A percentile compares a stretch with the other conserved stretches of the same genome.
Conservation (phyloP, 257 asterid species). For the Solanum lycopersicoides region DNA sequence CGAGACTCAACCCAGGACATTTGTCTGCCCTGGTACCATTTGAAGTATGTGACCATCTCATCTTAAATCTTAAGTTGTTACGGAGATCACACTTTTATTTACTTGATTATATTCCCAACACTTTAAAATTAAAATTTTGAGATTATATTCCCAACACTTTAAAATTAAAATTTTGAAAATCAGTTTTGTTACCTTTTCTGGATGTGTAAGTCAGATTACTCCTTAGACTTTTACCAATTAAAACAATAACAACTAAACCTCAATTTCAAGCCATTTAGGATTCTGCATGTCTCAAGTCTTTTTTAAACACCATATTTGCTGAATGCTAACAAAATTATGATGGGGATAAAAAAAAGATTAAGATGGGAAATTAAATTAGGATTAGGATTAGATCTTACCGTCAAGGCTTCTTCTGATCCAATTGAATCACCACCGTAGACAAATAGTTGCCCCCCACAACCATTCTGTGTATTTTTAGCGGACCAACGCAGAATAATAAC, state of each 20-base stretch:
- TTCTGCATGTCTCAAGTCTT: not conserved
- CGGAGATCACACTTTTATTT: not conserved
- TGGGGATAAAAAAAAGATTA: not conserved
- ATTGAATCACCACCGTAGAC: constrained; percentile 89
- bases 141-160: not conserved
- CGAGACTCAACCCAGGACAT: not conserved
- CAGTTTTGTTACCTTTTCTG: not conserved
- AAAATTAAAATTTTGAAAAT: not conserved
- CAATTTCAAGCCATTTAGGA: not conserved
- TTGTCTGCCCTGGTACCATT: not conserved
- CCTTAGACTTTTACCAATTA: not conserved
- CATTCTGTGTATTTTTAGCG: constrained; percentile 36
- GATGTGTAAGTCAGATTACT: not conserved
- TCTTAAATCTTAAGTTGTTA: not conserved
- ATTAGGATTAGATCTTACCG: constrained; percentile 44
- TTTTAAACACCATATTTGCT: not conserved
- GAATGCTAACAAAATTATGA: not conserved
- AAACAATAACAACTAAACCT: not conserved
- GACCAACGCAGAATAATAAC: constrained; percentile 89
- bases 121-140: not conserved
- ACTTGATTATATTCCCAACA: not conserved
- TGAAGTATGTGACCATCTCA: not conserved
- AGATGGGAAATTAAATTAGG: constrained; percentile 10
- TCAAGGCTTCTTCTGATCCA: constrained; percentile 92
- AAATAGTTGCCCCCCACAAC: constrained; percentile 68